Base-by-base conservation (phyloP, 495 filamentous ascomycete genomes). In the Aspergillus panamensis region DNA sequence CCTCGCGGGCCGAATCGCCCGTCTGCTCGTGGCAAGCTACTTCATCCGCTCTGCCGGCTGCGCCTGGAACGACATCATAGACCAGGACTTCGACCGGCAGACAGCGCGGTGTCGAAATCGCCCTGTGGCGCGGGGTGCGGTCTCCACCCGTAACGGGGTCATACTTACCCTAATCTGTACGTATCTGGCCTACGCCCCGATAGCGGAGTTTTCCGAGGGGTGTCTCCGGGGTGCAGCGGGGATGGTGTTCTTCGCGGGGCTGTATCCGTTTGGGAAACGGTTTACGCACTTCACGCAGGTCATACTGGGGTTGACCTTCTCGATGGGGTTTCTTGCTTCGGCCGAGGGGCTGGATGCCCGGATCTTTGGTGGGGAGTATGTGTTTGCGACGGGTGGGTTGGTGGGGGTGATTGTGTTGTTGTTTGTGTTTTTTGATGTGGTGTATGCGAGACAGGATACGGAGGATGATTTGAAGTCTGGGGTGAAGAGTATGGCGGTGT, bases 381-480 rank as follows among this genome's bases (percentile, higher is more conserved):
- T 13, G 1, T 3, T 45, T 12, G 42, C 42, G 6, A 45, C 42
- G 42, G 42, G 16, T 1, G 42, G 42, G 1, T 6, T 45, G 16
- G n/a, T 45, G 9, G 42, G 42, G n/a, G 16, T 21, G 17, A 51
- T 61, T 43, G 39, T 47, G 25, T 0, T 49, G 16, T 12, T 57
- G 3, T 74, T 71, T 3, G 63, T 75, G 6, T 69, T 70, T 17
- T 77, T 72, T 61, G 77, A 80, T 54, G 73, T 68, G 2, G 60
- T 78, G 12, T 79, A 80, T 54, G 73, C 72, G 1, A 58, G 68
- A 55, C 72, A 74, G 43, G 76, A 80, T 61, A 44, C 67, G 13
- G 61, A 61, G n/a, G 75, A 79, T 40, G 78, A 81, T 54, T 32
- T 68, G 21, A 71, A 74, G 45, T 66, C 63, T 0, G 74, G 75